These are phyloP conservation scores for Balansia obtecta DNA, from an alignment of 2,329 filamentous ascomycete genomes.

Conservation along the genomic window DNA sequence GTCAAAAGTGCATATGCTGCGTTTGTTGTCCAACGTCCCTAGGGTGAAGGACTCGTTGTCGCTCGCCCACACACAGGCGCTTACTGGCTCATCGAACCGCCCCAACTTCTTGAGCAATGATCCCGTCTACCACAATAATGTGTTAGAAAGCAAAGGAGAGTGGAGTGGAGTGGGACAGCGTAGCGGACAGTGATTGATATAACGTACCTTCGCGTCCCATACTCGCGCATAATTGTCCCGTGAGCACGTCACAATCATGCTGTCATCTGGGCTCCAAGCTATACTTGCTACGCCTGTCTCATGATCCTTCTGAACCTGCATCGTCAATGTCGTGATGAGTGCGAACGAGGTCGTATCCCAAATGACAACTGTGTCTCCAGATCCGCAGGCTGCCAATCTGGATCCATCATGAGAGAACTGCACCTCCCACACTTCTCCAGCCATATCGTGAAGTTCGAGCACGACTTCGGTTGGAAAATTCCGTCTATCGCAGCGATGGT, in stretches of 20 bases:
- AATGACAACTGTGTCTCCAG: conserved; percentile 62
- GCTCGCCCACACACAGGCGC: conserved; percentile 77
- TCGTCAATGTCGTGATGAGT: conserved; percentile 44
- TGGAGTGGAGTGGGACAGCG: no score
- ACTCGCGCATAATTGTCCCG: conserved; percentile 61
- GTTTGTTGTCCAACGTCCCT: conserved; percentile 57
- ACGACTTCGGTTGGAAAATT: conserved; percentile 67
- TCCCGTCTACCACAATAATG: conserved; percentile 39
- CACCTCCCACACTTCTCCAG: conserved; percentile 83
- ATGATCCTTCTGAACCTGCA: conserved; percentile 36
- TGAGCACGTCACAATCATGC: conserved; percentile 73
- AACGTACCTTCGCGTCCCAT: conserved; percentile 58
- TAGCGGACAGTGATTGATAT: no score
- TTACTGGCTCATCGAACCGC: conserved; percentile 72
- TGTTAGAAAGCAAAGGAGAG: neutral
- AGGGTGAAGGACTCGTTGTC: conserved; percentile 70
- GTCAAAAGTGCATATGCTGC: conserved; percentile 60
- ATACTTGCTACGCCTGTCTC: conserved; percentile 63
- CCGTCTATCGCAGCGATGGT: conserved; percentile 70
- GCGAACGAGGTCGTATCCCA: conserved; percentile 67
- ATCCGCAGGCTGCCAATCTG: conserved; percentile 70
- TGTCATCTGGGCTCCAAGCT: conserved; percentile 86
- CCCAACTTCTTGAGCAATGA: conserved; percentile 49
- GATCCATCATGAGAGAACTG: conserved; percentile 81
- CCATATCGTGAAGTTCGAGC: conserved; percentile 58